A percentile compares a stretch with the other conserved stretches of the same genome.
These are phyloP conservation scores for Diaporthe sp. DNA, from an alignment of 2,329 filamentous ascomycete genomes.

Conservation along the genomic window DNA sequence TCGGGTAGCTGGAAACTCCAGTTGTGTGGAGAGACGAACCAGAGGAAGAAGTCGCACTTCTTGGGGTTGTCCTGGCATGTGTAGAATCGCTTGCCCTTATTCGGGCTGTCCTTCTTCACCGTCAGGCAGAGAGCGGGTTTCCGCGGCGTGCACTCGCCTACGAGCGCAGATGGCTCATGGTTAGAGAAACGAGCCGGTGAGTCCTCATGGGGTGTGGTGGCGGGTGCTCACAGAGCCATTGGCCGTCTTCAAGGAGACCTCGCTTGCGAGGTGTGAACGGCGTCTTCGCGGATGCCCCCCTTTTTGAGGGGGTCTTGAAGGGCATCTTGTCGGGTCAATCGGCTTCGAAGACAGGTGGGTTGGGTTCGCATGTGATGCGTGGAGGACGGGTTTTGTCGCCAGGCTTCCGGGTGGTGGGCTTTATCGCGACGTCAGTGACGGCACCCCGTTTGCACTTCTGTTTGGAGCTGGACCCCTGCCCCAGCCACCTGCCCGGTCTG, in stretches of 20 bases:
- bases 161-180: background rate
- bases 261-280: slow-evolving; percentile 25
- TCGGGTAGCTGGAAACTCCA: background rate
- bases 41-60: slow-evolving; percentile 58
- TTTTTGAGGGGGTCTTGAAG: slow-evolving; percentile 34
- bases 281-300: slow-evolving; percentile 2
- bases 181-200: background rate
- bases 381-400: background rate
- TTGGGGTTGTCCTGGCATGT: slow-evolving; percentile 47
- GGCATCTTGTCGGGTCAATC: background rate
- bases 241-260: slow-evolving; percentile 40
- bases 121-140: slow-evolving; percentile 47
- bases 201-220: background rate
- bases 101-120: slow-evolving; percentile 50
- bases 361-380: background rate
- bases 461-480: background rate
- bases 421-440: background rate
- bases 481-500: background rate
- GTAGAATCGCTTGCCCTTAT: slow-evolving; percentile 56
- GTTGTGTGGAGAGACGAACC: slow-evolving; percentile 36
- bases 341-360: background rate
- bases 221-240: slow-evolving; percentile 42
- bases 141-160: slow-evolving; percentile 57
- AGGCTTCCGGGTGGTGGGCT: background rate
- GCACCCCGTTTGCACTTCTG: background rate